Percentiles rank a stretch among this genome's conserved stretches.
Evolutionary conservation across 177 flowering plant species (phyloP).

Genomic region (Vitis hybrid): DNA sequence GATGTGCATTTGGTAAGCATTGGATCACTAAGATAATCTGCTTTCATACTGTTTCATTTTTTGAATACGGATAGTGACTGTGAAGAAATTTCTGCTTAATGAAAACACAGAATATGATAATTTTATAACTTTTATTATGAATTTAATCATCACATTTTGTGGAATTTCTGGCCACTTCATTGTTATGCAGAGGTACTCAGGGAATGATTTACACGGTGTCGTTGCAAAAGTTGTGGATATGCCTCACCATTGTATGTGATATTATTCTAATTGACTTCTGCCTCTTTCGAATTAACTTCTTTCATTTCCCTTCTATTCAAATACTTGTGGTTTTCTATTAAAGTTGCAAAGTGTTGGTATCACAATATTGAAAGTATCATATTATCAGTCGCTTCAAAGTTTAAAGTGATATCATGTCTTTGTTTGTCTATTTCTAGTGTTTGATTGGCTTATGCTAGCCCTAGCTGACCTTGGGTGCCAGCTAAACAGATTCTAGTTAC

Average conservation of each 20-base stretch:
- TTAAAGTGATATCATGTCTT: no score
- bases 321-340: no score
- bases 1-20: conserved; percentile 77
- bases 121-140: neutral
- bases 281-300: neutral
- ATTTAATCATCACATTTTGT: neutral
- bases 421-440: no score
- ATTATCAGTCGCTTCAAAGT: no score
- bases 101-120: neutral
- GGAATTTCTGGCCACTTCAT: conserved; percentile 5
- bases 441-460: no score
- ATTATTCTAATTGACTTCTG: neutral
- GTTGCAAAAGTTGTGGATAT: conserved; percentile 91
- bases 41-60: neutral
- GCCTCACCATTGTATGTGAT: conserved; percentile 90
- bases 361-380: no score
- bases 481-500: no score
- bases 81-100: neutral
- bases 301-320: neutral
- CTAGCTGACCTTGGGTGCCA: no score
- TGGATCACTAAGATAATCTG: neutral
- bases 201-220: conserved; percentile 88
- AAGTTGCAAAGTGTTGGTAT: no score
- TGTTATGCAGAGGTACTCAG: conserved; percentile 78
- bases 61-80: no score